Evolutionary conservation across 331 rosid genomes (phyloP), one percentile per base, ranked within the genome.

Genomic region (Dryas integrifolia): DNA sequence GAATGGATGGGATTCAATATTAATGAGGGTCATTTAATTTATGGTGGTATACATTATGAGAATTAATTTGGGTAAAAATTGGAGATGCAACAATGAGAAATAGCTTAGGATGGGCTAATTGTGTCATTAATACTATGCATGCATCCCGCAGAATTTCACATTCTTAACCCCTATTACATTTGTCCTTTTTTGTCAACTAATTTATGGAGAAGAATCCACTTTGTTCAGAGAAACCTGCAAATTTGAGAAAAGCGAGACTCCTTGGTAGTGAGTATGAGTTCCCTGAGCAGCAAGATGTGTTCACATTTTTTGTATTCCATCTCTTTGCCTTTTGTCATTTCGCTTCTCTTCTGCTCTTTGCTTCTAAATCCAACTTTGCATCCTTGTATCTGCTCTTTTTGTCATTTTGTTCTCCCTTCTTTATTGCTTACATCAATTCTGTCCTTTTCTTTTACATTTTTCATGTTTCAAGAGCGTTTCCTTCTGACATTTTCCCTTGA

Each of bases 1-100:
- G 76, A 39, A 58, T 66, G 74, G 48, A 65, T 71, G 49, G 79
- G 70, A 70, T 80, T n/a, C 35, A n/a, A 11, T 21, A 76, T 72
- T 70, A 64, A 77, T 30, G 16, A 56, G 16, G 67, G 64, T 66
- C 18, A 50, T 50, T 57, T 45, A 62, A 52, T 62, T 49, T 40
- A 38, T 18, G 7, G 16, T 68, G 57, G 49, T 10, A 26, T 13
- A 57, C 58, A 48, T 45, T 44, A 26, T 52, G 40, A 60, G 63
- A 45, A 56, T 72, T 50, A 61, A 58, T 70, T 62, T 59, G 65
- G 70, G 35, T 45, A 77, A 74, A 14, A 46, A 52, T 44, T 57
- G 43, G 51, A 53, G 69, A 44, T 52, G 76, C 4, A 58, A 30
- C 35, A 53, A 52, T 26, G 68, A 43, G 79, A 71, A 44, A 76